Percentiles rank a stretch among this genome's conserved stretches.
Evolutionary conservation across 106 monocot species (phyloP).

Genomic region (Dioscorea zingiberensis): DNA sequence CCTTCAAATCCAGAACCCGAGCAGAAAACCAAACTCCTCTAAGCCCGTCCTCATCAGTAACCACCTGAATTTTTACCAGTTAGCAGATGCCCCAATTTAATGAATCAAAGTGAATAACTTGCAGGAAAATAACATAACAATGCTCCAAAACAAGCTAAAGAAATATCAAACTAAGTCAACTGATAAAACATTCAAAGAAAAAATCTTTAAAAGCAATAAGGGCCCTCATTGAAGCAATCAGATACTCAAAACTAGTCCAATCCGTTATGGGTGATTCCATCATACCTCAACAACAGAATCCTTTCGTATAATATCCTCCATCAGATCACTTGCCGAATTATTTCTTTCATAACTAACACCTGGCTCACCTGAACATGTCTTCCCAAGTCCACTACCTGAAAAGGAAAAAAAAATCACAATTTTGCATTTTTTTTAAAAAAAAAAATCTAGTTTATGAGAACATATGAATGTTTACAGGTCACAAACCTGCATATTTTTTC

Average conservation of each 20-base stretch:
- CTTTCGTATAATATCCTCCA: conserved; percentile 37
- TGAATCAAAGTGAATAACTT: not conserved
- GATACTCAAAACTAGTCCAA: too few species aligned
- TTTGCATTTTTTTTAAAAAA: not conserved
- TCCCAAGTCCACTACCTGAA: conserved; percentile 13
- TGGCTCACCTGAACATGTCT: conserved; percentile 7
- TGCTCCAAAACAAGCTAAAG: not conserved
- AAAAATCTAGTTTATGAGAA: not conserved
- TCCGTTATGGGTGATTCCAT: too few species aligned
- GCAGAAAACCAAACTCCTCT: conserved; percentile 82
- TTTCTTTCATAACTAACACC: too few species aligned
- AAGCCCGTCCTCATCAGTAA: conserved; percentile 44
- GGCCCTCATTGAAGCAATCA: too few species aligned
- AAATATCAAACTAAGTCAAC: not conserved
- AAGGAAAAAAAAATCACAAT: not conserved
- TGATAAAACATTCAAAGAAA: not conserved
- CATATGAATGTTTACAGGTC: not conserved
- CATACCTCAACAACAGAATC: conserved; percentile 70
- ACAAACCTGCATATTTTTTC: conserved; percentile 26
- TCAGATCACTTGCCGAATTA: conserved; percentile 9
- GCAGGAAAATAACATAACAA: not conserved
- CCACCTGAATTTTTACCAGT: conserved; percentile 37
- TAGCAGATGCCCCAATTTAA: not conserved
- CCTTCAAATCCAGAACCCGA: conserved; percentile 61
- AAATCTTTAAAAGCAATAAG: too few species aligned